These are phyloP conservation scores for Aspergillus sclerotialis DNA, from an alignment of 2,329 filamentous ascomycete species.

Conservation along the genomic window DNA sequence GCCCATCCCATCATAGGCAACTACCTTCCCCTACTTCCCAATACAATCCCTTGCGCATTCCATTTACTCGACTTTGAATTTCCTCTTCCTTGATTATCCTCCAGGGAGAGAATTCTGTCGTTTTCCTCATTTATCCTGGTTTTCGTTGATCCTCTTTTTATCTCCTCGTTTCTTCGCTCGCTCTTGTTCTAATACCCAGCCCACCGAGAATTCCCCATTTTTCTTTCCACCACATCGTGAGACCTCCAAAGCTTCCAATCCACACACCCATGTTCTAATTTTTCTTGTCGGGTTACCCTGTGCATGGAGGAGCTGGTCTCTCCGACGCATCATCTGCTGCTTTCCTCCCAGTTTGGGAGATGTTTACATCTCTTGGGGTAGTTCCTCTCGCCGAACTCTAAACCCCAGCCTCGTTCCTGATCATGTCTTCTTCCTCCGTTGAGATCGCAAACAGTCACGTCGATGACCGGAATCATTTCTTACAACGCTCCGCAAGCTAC, in stretches of 20 bases:
- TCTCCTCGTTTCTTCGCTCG: not conserved
- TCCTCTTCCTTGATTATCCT: slow-evolving; percentile 5
- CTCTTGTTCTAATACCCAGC: not conserved
- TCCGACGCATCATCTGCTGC: slow-evolving; percentile 19
- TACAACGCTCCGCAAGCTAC: slow-evolving; percentile 54
- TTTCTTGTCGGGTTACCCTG: slow-evolving; percentile 5
- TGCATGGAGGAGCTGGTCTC: slow-evolving; percentile 39
- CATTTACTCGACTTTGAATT: no score
- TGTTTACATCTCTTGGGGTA: slow-evolving; percentile 19
- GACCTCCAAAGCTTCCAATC: not conserved
- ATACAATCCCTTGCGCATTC: no score
- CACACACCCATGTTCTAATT: not conserved
- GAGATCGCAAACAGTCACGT: slow-evolving; percentile 15
- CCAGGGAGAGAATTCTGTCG: not conserved
- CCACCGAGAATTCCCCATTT: not conserved
- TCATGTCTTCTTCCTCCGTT: slow-evolving; percentile 26
- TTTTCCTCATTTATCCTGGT: slow-evolving; percentile 6
- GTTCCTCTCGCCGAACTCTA: slow-evolving; percentile 14
- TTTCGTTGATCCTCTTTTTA: no score
- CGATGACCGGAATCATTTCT: slow-evolving; percentile 19
- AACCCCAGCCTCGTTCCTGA: slow-evolving; percentile 12
- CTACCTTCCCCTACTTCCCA: no score
- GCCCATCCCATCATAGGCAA: no score
- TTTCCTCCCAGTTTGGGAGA: slow-evolving; percentile 17
- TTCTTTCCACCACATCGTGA: not conserved